Evolutionary conservation across 2,329 filamentous ascomycete species (phyloP), one percentile per base, ranked within the genome.

Genomic region (Catunica adiposa): DNA sequence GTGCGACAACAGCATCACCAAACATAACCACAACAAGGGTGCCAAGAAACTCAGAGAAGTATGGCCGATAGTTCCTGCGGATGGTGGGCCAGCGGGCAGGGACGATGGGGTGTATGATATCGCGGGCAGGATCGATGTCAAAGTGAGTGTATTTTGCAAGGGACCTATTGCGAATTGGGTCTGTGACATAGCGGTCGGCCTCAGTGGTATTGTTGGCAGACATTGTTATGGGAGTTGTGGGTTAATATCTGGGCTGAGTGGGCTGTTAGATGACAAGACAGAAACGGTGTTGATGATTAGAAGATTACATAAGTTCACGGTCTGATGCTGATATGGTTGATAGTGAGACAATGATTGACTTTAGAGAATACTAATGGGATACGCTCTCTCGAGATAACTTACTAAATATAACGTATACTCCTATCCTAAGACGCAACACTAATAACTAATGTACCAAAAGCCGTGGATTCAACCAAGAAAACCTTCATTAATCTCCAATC

Each of bases 1-100:
- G 83, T 2, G 83, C 83, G 20, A 86, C 79, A 55, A 79, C 78
- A n/a, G 80, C 82, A 59, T 86, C 77, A 3, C 83, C 83, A 62
- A 86, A 86, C 42, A 86, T 67, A 58, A 86, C 71, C 59, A 86
- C 66, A 55, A 83, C 74, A 69, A 86, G 80, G 11, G 78, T 82
- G 6, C 81, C 82, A 52, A 82, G 75, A 67, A 85, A 84, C 61
- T 86, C 81, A 1, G 79, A 78, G 60, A 84, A 78, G 1, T 74
- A 75, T 59, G 84, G 80, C 58, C 75, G 72, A 38, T 76, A 68
- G 26, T 66, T 61, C 20, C 70, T 66, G 46, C 80, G 72, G 26
- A 79, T 66, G 40, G 69, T 70, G 51, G 69, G 73, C 82, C 81
- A 84, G 17, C 58, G 14, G n/a, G 50, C 53, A 11, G 29, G 25